Evolutionary conservation across 2,329 filamentous ascomycete species (phyloP).

Genomic region (Aureobasidium sp.): DNA sequence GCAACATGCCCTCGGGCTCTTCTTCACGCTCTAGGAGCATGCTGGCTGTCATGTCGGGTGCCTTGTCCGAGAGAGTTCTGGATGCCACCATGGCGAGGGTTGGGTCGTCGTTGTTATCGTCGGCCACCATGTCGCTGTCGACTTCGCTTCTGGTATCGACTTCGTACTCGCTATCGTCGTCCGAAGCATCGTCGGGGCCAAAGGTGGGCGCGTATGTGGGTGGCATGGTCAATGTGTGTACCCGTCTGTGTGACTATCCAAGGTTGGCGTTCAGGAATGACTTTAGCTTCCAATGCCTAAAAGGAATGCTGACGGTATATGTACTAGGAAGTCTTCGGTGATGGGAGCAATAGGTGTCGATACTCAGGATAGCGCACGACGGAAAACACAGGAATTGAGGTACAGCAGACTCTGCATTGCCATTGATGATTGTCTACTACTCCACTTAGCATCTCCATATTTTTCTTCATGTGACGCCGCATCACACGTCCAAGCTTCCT

Average conservation of each 20-base stretch:
- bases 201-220: constrained; percentile 12
- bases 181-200: constrained; percentile 1
- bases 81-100: background rate
- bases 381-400: background rate
- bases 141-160: background rate
- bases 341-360: background rate
- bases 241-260: background rate
- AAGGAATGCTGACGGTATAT: background rate
- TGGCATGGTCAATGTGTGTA: background rate
- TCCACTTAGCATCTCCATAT: constrained; percentile 7
- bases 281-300: background rate
- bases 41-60: constrained; percentile 4
- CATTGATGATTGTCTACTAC: background rate
- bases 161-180: constrained; percentile 4
- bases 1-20: constrained; percentile 31
- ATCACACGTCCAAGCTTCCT: constrained; percentile 6
- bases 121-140: background rate
- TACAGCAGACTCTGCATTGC: background rate
- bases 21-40: constrained; percentile 18
- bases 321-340: background rate
- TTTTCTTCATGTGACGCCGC: constrained; percentile 7
- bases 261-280: background rate
- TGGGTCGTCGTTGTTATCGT: background rate
- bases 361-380: background rate
- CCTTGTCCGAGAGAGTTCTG: background rate